Conservation (phyloP, 495 filamentous ascomycete genomes). For the Eremomyces bilateralis region DNA sequence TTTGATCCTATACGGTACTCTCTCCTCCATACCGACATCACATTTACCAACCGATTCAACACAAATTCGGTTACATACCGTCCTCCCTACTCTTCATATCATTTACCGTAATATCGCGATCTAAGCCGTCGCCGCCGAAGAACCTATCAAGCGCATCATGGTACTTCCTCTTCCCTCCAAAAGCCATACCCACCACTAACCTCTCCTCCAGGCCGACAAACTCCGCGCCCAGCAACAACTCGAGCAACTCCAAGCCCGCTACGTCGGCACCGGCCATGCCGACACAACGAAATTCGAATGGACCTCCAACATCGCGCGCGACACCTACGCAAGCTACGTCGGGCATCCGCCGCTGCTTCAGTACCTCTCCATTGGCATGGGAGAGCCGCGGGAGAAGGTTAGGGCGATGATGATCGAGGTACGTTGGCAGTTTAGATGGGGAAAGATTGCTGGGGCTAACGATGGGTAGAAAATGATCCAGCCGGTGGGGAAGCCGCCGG, state of each 20-base stretch:
- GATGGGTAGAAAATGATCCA: conserved; percentile 58
- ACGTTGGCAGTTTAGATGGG: conserved; percentile 1
- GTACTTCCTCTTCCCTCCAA: neutral
- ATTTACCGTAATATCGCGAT: neutral
- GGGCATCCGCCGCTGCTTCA: conserved; percentile 74
- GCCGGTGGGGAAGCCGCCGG: conserved; percentile 65
- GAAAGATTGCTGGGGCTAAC: conserved; percentile 5
- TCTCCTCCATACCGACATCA: no score
- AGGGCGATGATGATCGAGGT: conserved; percentile 57
- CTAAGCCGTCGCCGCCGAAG: neutral
- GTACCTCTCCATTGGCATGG: conserved; percentile 81
- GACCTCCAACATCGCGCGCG: conserved; percentile 44
- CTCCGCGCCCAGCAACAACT: conserved; percentile 93
- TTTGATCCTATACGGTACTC: no score
- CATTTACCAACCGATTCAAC: neutral
- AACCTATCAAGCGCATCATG: neutral
- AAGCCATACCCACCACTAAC: neutral
- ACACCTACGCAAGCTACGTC: conserved; percentile 40
- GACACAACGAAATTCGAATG: conserved; percentile 96
- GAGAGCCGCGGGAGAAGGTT: conserved; percentile 61
- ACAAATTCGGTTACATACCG: neutral
- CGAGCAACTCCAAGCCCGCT: conserved; percentile 80
- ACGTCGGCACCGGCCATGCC: conserved; percentile 91
- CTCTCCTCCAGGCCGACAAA: conserved; percentile 55
- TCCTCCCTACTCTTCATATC: neutral